Conservation (phyloP, 2,329 filamentous ascomycete species). For the Thielaviopsis populi region DNA sequence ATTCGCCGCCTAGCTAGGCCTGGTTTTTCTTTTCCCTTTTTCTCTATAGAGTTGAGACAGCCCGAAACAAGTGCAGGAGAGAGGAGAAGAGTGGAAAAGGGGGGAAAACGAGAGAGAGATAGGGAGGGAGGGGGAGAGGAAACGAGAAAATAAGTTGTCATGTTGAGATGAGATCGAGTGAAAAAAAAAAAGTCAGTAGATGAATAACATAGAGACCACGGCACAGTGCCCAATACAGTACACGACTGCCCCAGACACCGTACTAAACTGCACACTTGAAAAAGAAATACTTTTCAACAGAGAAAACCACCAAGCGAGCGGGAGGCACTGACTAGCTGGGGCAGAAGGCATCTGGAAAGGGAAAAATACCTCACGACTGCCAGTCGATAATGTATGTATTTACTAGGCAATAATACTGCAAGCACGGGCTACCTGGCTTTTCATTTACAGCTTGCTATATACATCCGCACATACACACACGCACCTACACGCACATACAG, state of each 20-base stretch:
- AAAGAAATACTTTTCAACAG: neutral
- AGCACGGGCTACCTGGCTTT: neutral
- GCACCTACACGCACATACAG: no score
- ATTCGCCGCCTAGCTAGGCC: neutral
- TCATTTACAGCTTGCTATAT: neutral
- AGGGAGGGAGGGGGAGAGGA: no score
- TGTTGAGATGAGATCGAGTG: neutral
- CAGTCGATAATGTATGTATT: neutral
- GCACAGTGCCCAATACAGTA: neutral
- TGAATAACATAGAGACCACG: no score
- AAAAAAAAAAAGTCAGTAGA: neutral
- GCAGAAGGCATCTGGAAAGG: neutral
- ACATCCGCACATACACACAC: no score
- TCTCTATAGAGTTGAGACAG: neutral
- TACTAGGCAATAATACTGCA: neutral
- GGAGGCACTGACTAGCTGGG: neutral
- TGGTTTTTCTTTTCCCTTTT: neutral
- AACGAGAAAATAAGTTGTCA: neutral
- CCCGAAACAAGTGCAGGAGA: neutral
- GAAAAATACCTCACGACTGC: neutral
- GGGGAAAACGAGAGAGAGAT: neutral
- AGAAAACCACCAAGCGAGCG: neutral
- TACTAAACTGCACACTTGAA: neutral
- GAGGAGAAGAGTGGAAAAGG: neutral
- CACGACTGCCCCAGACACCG: neutral